These are phyloP conservation scores for Macrophomina phaseolina DNA, from an alignment of 2,329 filamentous ascomycete species.

Conservation along the genomic window DNA sequence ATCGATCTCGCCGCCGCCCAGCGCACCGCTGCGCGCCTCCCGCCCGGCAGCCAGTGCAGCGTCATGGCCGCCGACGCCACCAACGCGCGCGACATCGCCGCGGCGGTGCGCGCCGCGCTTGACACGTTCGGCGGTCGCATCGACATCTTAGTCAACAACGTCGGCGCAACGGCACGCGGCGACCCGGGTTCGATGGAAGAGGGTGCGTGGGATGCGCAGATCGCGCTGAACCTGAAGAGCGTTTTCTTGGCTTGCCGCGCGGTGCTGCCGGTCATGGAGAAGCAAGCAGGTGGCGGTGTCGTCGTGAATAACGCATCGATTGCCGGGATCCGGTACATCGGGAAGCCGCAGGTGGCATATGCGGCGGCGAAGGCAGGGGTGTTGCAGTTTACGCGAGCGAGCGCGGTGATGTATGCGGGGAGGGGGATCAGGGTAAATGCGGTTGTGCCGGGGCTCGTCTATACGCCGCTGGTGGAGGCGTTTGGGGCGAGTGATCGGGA, in stretches of 20 bases:
- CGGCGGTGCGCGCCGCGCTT: neutral
- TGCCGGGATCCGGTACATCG: constrained; percentile 59
- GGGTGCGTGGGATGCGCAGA: constrained; percentile 58
- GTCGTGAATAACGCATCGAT: constrained; percentile 55
- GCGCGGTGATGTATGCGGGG: constrained; percentile 57
- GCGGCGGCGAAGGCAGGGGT: constrained; percentile 59
- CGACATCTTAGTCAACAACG: constrained; percentile 25
- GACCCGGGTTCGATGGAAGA: constrained; percentile 57
- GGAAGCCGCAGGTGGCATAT: constrained; percentile 61
- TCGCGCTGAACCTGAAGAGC: constrained; percentile 62
- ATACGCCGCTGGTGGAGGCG: constrained; percentile 46
- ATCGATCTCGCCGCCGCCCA: constrained; percentile 15
- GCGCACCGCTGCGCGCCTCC: constrained; percentile 10
- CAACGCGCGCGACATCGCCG: neutral
- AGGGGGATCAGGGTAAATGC: constrained; percentile 59
- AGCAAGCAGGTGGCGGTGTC: constrained; percentile 49
- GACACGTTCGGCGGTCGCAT: constrained; percentile 37
- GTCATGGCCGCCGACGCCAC: constrained; percentile 27
- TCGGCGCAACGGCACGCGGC: constrained; percentile 48
- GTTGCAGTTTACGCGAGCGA: constrained; percentile 57
- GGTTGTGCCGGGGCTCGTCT: constrained; percentile 63
- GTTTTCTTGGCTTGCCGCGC: constrained; percentile 61
- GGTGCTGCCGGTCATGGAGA: constrained; percentile 61
- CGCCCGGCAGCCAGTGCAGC: constrained; percentile 12
- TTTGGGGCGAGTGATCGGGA: neutral